Base-by-base conservation (phyloP, 176 grass and related monocot species). In the Bonia amplexicaulis region DNA sequence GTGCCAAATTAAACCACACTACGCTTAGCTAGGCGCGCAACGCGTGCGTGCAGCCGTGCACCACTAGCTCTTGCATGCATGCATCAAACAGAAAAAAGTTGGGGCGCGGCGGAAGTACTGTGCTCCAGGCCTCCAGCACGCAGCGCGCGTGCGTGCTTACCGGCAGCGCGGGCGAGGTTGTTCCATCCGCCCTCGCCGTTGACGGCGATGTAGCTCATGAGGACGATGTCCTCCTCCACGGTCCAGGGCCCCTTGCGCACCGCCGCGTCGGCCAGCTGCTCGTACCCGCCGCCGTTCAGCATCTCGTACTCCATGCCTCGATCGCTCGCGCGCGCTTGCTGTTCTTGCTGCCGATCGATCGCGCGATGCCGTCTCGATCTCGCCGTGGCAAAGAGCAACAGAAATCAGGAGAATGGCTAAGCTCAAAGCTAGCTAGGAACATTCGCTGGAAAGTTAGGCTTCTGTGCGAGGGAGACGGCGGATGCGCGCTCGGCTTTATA, bases 241-340 rank as follows among this genome's bases (percentile, higher is more conserved):
- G 89, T 94, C 89, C 92, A 91, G 20, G 92, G 89, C 1, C 92
- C 92, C 57, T 94, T 89, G 64, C 92, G 83, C 54, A 89, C 87
- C 26, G 84, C 92, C 16, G 76, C 71, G 54, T 73, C 89, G 7
- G 66, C 86, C 9, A 31, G 45, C 69, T 69, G 69, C 35, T 9
- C 76, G 64, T 23, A 12, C 66, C 0, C 71, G 22, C 71, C 80
- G 67, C 74, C 69, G n/a, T 22, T 27, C 23, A 27, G n/a, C 40
- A 1, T 48, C 69, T 12, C 20, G 67, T 69, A 12, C 19, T 69
- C 39, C 39, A 69, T 42, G 66, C 39, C 66, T 69, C 37, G 9
- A n/a, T 59, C 55, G 22, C 55, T n/a, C 54, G 20, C 17, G 53
- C 53, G 19, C 7, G 53, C 19, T 15, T 57, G 19, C 53, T 22